phyloP scores from a whole-genome alignment of 106 monocot genomes.

The Apostasia ramifera region DNA sequence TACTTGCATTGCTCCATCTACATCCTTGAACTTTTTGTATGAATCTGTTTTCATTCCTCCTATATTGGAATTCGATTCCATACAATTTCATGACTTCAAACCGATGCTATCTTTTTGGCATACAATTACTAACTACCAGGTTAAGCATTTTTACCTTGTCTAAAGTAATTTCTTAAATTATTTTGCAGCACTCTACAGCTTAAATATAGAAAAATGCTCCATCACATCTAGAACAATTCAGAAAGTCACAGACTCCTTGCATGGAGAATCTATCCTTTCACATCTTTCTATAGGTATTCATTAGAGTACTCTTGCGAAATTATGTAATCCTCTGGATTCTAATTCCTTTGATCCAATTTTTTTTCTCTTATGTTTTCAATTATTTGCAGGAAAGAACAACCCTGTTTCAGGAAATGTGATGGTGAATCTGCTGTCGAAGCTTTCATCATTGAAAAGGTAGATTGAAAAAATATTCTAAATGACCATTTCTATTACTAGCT shows the following conservation, averaged over 20 bases:
- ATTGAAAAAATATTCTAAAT: neutral
- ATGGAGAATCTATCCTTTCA: conserved; percentile 61
- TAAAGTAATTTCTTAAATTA: conserved; percentile 1
- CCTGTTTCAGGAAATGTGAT: conserved; percentile 81
- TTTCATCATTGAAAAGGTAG: conserved; percentile 69
- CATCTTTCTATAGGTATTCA: conserved; percentile 79
- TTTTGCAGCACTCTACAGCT: conserved; percentile 79
- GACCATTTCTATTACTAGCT: neutral
- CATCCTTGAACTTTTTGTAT: too few relatives aligned
- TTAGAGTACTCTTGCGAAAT: neutral
- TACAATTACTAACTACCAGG: too few relatives aligned
- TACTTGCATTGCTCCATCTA: too few relatives aligned
- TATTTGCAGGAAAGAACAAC: conserved; percentile 61
- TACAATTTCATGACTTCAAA: too few relatives aligned
- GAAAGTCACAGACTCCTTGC: conserved; percentile 68
- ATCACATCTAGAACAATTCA: conserved; percentile 95
- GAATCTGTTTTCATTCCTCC: too few relatives aligned
- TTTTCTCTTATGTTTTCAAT: neutral
- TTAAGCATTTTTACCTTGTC: neutral
- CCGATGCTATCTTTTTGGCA: too few relatives aligned
- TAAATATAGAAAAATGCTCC: conserved; percentile 82
- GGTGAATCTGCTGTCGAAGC: conserved; percentile 61
- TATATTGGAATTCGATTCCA: too few relatives aligned
- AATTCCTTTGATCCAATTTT: conserved; percentile 6
- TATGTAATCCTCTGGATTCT: neutral